phyloP scores from a whole-genome alignment of 129 eudicot genomes.

The Logfia minima region DNA sequence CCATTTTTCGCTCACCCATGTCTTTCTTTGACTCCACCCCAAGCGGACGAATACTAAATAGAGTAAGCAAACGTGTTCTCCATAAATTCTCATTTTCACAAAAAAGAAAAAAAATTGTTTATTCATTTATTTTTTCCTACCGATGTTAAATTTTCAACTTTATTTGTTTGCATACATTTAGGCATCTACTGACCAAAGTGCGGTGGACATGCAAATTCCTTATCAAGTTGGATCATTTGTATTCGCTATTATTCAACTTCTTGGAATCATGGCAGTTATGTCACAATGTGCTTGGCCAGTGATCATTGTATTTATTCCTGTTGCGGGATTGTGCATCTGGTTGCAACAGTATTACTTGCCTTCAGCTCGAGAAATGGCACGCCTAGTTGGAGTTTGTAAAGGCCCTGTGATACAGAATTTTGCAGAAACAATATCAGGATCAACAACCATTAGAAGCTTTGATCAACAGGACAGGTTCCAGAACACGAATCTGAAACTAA shows the following conservation, averaged over 20 bases:
- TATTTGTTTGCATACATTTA: neutral
- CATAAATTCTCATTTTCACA: neutral
- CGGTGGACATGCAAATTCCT: conserved; percentile 26
- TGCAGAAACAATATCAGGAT: conserved; percentile 36
- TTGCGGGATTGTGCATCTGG: conserved; percentile 36
- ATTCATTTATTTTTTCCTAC: neutral
- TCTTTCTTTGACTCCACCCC: conserved; percentile 97
- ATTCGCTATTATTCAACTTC: conserved; percentile 28
- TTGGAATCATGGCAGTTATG: conserved; percentile 33
- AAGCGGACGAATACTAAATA: conserved; percentile 79
- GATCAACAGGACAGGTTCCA: conserved; percentile 42
- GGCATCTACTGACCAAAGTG: conserved; percentile 45
- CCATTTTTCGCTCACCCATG: conserved; percentile 94
- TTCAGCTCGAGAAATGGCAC: conserved; percentile 41
- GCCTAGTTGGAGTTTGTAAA: conserved; percentile 29
- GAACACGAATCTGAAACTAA: conserved; percentile 29
- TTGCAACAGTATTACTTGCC: conserved; percentile 48
- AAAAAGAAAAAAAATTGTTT: too few relatives aligned
- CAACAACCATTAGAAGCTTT: conserved; percentile 35
- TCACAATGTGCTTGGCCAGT: conserved; percentile 32
- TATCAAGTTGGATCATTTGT: conserved; percentile 29
- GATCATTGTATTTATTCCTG: conserved; percentile 24
- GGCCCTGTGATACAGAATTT: conserved; percentile 38
- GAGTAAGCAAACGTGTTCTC: conserved; percentile 50
- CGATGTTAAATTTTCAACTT: neutral